Percentiles rank a stretch among this genome's conserved stretches.
These are phyloP conservation scores for Gossypium ekmanianum DNA, from an alignment of 345 rosid genomes.

Conservation along the genomic window DNA sequence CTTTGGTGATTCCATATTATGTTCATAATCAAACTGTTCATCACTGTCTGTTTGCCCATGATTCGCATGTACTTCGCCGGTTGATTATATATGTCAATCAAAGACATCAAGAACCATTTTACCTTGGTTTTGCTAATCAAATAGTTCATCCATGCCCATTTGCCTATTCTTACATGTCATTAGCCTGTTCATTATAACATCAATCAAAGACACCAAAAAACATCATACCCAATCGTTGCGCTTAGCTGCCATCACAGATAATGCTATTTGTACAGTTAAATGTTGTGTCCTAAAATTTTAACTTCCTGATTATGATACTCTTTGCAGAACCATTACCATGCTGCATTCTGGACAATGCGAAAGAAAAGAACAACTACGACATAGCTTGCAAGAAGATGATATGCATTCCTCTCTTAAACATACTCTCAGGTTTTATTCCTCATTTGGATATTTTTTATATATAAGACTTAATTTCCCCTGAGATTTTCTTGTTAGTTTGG, in stretches of 20 bases:
- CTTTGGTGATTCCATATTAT: background rate
- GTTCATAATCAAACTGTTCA: slow-evolving; percentile 1
- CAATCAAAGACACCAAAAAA: background rate
- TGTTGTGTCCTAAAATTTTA: background rate
- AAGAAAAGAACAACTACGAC: slow-evolving; percentile 33
- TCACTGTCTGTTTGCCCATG: background rate
- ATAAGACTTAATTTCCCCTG: background rate
- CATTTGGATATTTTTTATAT: background rate
- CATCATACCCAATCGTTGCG: background rate
- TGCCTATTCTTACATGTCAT: too few relatives aligned
- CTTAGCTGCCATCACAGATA: background rate
- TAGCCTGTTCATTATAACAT: too few relatives aligned
- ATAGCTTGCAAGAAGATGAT: background rate
- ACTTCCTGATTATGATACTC: background rate
- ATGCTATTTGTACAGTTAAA: background rate
- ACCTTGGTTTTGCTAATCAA: too few relatives aligned
- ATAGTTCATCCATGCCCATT: too few relatives aligned
- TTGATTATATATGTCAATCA: background rate
- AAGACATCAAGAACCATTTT: background rate
- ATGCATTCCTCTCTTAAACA: background rate
- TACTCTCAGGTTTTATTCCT: slow-evolving; percentile 1
- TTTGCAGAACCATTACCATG: slow-evolving; percentile 66
- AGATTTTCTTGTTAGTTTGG: background rate
- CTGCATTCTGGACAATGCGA: slow-evolving; percentile 89
- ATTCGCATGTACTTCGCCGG: background rate